Evolutionary conservation across 2,329 filamentous ascomycete species (phyloP).

Genomic region (Penicillium palitans): DNA sequence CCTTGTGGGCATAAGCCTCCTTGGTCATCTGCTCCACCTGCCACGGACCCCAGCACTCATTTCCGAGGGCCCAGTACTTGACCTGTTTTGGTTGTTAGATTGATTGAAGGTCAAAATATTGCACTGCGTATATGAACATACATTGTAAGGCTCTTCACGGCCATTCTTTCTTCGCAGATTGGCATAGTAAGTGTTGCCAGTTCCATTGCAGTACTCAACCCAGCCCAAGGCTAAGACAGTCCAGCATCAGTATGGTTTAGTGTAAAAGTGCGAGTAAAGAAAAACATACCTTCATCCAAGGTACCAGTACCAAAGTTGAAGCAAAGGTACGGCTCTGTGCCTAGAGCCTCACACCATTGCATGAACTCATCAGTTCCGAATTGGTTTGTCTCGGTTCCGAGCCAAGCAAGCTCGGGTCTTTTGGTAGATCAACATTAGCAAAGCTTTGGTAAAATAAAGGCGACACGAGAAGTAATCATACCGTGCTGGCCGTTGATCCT

Average conservation of each 20-base stretch:
- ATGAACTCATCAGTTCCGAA: slow-evolving; percentile 88
- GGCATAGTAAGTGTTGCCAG: slow-evolving; percentile 75
- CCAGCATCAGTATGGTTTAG: background rate
- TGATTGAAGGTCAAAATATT: background rate
- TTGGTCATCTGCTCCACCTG: slow-evolving; percentile 61
- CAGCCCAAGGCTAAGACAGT: slow-evolving; percentile 61
- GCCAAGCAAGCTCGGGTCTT: slow-evolving; percentile 76
- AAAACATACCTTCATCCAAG: slow-evolving; percentile 51
- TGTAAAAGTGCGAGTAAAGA: background rate
- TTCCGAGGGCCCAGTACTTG: slow-evolving; percentile 84
- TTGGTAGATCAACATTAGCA: background rate
- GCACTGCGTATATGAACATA: slow-evolving; percentile 23
- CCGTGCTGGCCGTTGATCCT: slow-evolving; percentile 63
- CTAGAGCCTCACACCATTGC: slow-evolving; percentile 72
- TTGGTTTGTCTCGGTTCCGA: slow-evolving; percentile 71
- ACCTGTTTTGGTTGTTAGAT: slow-evolving; percentile 41
- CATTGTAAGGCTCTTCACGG: slow-evolving; percentile 72
- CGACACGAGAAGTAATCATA: slow-evolving; percentile 28
- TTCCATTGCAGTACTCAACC: slow-evolving; percentile 84
- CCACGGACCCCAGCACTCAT: slow-evolving; percentile 65
- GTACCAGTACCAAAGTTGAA: slow-evolving; percentile 79
- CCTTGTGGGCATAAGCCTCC: slow-evolving; percentile 59
- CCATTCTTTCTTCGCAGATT: slow-evolving; percentile 76
- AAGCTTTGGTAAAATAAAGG: background rate
- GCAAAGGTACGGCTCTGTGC: slow-evolving; percentile 75